Percentiles rank a stretch among this genome's conserved stretches.
phyloP scores from a whole-genome alignment of 306 rosid genomes.

The Quercus dentata region DNA sequence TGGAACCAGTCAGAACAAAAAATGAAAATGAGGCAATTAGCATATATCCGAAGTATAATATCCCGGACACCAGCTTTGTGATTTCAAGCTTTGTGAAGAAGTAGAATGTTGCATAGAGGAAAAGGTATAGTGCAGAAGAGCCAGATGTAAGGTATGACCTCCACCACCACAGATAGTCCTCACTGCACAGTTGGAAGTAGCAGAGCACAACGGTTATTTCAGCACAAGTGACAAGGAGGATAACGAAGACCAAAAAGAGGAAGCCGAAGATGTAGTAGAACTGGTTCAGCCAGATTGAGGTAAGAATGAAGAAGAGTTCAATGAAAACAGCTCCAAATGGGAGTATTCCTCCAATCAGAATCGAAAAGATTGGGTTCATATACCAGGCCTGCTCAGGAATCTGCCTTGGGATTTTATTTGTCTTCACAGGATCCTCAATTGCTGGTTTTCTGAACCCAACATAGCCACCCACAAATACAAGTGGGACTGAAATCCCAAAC shows the following conservation, averaged over 20 bases:
- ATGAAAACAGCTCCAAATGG: slow-evolving; percentile 98
- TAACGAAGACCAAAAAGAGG: slow-evolving; percentile 90
- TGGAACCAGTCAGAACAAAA: slow-evolving; percentile 93
- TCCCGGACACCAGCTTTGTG: slow-evolving; percentile 84
- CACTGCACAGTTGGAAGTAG: slow-evolving; percentile 99
- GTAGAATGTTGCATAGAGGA: slow-evolving; percentile 94
- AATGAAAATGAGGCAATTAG: slow-evolving; percentile 89
- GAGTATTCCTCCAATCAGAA: slow-evolving; percentile 92
- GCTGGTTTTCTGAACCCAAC: slow-evolving; percentile 96
- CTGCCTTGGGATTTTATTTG: slow-evolving; percentile 97
- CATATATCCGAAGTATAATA: slow-evolving; percentile 96
- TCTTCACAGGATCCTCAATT: slow-evolving; percentile 93
- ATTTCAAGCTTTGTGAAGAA: slow-evolving; percentile 99
- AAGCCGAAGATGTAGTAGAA: slow-evolving; percentile 99
- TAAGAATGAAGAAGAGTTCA: slow-evolving; percentile 96
- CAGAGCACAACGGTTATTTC: slow-evolving; percentile 94
- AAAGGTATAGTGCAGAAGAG: slow-evolving; percentile 90
- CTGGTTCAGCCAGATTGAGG: slow-evolving; percentile 99
- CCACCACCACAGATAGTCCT: slow-evolving; percentile 99
- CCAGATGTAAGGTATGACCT: slow-evolving; percentile 93
- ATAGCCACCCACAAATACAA: slow-evolving; percentile 89
- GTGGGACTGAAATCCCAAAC: slow-evolving; percentile 99
- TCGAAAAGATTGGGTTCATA: slow-evolving; percentile 88
- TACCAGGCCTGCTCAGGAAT: slow-evolving; percentile 99
- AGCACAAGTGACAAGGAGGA: slow-evolving; percentile 88